Percentiles rank a stretch among this genome's conserved stretches.
phyloP scores from a whole-genome alignment of 495 filamentous ascomycete genomes.

The Chaetomium fimeti region DNA sequence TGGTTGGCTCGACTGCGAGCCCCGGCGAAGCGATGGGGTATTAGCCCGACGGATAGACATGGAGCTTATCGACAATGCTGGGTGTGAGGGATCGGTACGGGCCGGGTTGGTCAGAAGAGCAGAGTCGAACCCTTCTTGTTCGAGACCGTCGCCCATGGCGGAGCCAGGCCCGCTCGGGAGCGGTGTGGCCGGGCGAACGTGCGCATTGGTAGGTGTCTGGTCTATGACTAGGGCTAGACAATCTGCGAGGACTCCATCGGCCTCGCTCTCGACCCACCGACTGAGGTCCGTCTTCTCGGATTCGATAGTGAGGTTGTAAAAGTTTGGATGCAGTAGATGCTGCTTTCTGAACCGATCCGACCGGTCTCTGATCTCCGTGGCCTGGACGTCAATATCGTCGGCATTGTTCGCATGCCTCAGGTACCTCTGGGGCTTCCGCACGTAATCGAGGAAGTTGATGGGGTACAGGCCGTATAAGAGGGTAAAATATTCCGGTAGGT shows the following conservation, averaged over 20 bases:
- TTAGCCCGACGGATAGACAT: slow-evolving; percentile 34
- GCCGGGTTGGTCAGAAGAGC: slow-evolving; percentile 42
- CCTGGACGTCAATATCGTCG: slow-evolving; percentile 69
- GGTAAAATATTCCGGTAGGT: slow-evolving; percentile 75
- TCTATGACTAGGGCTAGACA: slow-evolving; percentile 56
- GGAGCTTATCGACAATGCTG: slow-evolving; percentile 43
- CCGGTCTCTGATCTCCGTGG: slow-evolving; percentile 63
- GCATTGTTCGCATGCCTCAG: slow-evolving; percentile 62
- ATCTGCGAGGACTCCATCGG: slow-evolving; percentile 66
- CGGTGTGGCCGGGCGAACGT: slow-evolving; percentile 6
- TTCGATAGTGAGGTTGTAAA: slow-evolving; percentile 67
- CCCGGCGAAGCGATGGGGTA: slow-evolving; percentile 33
- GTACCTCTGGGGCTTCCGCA: slow-evolving; percentile 70
- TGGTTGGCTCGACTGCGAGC: slow-evolving; percentile 43
- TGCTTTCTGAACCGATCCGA: slow-evolving; percentile 65
- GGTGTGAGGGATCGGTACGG: slow-evolving; percentile 40
- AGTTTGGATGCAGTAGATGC: slow-evolving; percentile 71
- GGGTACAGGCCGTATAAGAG: slow-evolving; percentile 76
- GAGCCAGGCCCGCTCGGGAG: slow-evolving; percentile 8
- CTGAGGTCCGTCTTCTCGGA: slow-evolving; percentile 67
- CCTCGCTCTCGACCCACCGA: slow-evolving; percentile 70
- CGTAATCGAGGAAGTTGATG: slow-evolving; percentile 75
- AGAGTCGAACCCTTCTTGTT: slow-evolving; percentile 27
- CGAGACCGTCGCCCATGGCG: slow-evolving; percentile 22
- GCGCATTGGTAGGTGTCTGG: slow-evolving; percentile 19